Conservation (phyloP, 108 stramenopile genomes). For the Cyclostephanos tholiformis region DNA sequence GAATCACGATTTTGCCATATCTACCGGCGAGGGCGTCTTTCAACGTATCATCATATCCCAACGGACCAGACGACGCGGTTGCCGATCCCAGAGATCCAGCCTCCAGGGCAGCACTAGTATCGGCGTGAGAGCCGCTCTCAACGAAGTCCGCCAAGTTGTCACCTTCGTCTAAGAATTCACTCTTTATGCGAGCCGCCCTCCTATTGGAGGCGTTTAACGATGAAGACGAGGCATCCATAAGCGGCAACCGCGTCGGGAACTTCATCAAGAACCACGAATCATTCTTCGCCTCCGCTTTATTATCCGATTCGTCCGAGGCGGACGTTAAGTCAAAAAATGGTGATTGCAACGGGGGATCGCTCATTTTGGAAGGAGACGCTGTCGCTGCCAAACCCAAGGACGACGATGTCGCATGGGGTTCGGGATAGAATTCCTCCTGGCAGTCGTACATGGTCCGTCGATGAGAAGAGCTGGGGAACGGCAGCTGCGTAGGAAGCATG, state of each 20-base stretch:
- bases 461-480: slow-evolving; percentile 40
- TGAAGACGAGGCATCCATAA: slow-evolving; percentile 28
- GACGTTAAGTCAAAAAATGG: slow-evolving; percentile 48
- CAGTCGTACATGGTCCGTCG: slow-evolving; percentile 43
- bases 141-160: slow-evolving; percentile 20
- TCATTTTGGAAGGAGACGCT: slow-evolving; percentile 18
- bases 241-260: slow-evolving; percentile 53
- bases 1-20: slow-evolving; percentile 76
- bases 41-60: slow-evolving; percentile 72
- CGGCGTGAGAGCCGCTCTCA: slow-evolving; percentile 22
- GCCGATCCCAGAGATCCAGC: background rate
- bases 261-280: slow-evolving; percentile 56
- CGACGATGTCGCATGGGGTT: slow-evolving; percentile 10
- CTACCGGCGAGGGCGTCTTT: slow-evolving; percentile 58
- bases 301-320: slow-evolving; percentile 11
- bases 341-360: slow-evolving; percentile 38
- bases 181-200: slow-evolving; percentile 28
- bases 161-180: slow-evolving; percentile 30
- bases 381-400: background rate
- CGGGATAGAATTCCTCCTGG: slow-evolving; percentile 22
- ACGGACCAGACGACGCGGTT: slow-evolving; percentile 13
- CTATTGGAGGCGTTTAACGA: slow-evolving; percentile 6
- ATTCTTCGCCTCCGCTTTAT: slow-evolving; percentile 9
- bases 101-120: slow-evolving; percentile 1
- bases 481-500: background rate